Evolutionary conservation across 2,329 filamentous ascomycete species (phyloP).

Genomic region (Trichoderma polysporum): DNA sequence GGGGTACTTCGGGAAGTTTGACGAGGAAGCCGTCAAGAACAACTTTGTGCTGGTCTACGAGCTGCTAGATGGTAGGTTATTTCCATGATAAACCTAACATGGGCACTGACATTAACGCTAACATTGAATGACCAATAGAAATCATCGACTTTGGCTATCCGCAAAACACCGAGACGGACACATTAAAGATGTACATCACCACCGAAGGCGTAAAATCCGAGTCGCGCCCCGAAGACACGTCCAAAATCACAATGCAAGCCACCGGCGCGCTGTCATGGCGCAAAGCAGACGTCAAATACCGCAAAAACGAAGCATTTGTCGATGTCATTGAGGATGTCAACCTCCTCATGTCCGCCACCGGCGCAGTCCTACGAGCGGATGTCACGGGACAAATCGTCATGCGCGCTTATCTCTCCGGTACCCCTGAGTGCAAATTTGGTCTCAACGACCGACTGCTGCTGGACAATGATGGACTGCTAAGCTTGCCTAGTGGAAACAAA

Average conservation of each 20-base stretch:
- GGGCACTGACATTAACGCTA: neutral
- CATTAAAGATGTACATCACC: conserved; percentile 99
- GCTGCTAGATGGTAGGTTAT: conserved; percentile 74
- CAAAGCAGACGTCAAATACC: conserved; percentile 95
- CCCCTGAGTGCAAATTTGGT: conserved; percentile 97
- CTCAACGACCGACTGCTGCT: conserved; percentile 92
- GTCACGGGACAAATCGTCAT: conserved; percentile 98
- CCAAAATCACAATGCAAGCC: conserved; percentile 98
- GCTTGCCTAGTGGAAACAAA: conserved; percentile 70
- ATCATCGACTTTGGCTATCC: conserved; percentile 99
- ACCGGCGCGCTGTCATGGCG: conserved; percentile 97
- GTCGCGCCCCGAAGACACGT: conserved; percentile 82
- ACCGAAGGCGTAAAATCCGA: conserved; percentile 97
- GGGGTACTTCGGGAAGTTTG: conserved; percentile 98
- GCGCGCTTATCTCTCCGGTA: conserved; percentile 95
- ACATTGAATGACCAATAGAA: conserved; percentile 52
- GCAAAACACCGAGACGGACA: conserved; percentile 98
- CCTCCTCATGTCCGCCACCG: conserved; percentile 96
- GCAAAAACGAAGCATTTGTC: conserved; percentile 99
- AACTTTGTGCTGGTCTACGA: conserved; percentile 99
- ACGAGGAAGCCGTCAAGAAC: conserved; percentile 99
- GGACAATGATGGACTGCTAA: conserved; percentile 69
- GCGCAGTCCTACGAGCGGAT: conserved; percentile 90
- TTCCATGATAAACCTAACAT: neutral
- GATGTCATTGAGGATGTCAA: conserved; percentile 99